Evolutionary conservation across 1,284 basidiomycete genomes (phyloP), one percentile per base, ranked within the genome.

Genomic region (Leccinum subatratum): DNA sequence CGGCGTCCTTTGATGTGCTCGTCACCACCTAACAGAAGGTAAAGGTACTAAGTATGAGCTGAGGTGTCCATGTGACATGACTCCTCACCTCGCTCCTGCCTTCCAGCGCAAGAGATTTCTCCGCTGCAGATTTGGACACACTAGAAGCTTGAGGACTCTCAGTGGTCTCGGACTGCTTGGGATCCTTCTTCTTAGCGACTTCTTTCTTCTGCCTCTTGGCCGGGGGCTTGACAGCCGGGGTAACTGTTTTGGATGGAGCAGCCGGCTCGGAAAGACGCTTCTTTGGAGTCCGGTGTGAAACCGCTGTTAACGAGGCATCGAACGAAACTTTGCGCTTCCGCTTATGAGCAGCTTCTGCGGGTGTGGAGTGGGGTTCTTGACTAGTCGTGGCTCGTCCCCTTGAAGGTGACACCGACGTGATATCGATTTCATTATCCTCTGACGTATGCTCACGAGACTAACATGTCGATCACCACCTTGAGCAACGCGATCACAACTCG

Each of bases 241-340:
- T 25, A 56, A 2, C 4, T 6, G 16, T 30, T 32, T 62, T 56
- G 25, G 68, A 12, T 20, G 30, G 12, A 60, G 20, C 20, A 37
- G n/a, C n/a, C 16, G 30, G n/a, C 30, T 32, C n/a, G 20, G 54
- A 64, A 5, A 57, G 6, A 25, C 39, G 25, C 37, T 63, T 61
- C 14, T 51, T 61, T 25, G 54, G 14, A 56, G 54, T 56, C 54
- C 16, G 54, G 25, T 28, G 22, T 28, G 25, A 56, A 16, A 57
- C 3, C n/a, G n/a, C 16, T 1, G n/a, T n/a, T 18, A 9, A 2
- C 20, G 20, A 6, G 8, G 37, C 51, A 18, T 37, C 61, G 34
- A 73, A 67, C 5, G 72, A 70, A 48, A 68, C 67, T 62, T 62
- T 75, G 62, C 69, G 73, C 62, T 77, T 77, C 25, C 54, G 54